Evolutionary conservation across 2,329 filamentous ascomycete genomes (phyloP), one percentile per base, ranked within the genome.

Genomic region (Nemania bipapillata): DNA sequence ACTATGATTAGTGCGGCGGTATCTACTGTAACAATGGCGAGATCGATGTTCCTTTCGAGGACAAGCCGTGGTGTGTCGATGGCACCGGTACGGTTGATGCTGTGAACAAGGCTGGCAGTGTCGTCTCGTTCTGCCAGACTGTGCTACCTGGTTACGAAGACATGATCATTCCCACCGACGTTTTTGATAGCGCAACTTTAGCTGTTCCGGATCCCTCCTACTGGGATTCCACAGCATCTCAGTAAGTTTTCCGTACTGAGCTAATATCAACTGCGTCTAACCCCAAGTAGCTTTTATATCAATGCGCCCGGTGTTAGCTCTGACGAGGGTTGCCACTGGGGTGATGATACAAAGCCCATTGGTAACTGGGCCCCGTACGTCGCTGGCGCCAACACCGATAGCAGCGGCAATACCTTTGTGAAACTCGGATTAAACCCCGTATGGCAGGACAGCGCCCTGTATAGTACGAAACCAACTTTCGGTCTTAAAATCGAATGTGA

Each of bases 351-450:
- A 47, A 83, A 89, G 70, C 85, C 90, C 1, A 80, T 89, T 73
- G 92, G 92, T 57, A 94, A 94, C 82, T 94, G 92, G 92, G 84
- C 87, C 58, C 89, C 91, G 1, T 95, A 90, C 76, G 91, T 94
- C 71, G 90, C 90, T 15, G 92, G 92, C 66, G 90, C 91, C 65
- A 94, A 94, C 80, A 89, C 89, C 17, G 89, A 89, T 72, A 74
- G 76, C 54, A 83, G 80, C 59, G 92, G 92, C 58, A 80, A 87
- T 69, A 93, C 91, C 1, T 94, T 87, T 77, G 85, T 93, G 74
- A 94, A 93, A 82, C 83, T 94, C 60, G 91, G 89, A 63, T 91
- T 89, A 86, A 94, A 94, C 79, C 92, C 92, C 26, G 91, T 92
- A 70, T 94, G 88, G 80, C 84, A 89, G 73, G 75, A 84, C 74